Base-by-base conservation (phyloP, 306 rosid species). In the Vachellia collinsii region DNA sequence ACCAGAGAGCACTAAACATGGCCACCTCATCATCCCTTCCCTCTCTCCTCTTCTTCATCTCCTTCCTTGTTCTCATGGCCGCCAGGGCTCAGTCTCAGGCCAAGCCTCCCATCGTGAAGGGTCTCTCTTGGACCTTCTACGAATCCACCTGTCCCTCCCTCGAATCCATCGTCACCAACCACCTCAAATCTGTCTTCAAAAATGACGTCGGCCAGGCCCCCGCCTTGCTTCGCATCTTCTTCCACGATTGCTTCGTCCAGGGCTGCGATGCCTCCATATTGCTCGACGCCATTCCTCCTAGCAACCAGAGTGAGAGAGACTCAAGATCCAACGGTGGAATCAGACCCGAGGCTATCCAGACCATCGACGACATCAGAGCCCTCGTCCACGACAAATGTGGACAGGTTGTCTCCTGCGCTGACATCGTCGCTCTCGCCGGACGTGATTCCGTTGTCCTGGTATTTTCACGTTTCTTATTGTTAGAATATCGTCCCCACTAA, bases 201-300 rank as follows among this genome's bases (percentile, higher is more conserved):
- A 8, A 77, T 0, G 91, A 89, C 74, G 80, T 79, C 29, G 89
- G 87, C 29, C 93, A 89, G 80, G 90, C 93, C 11, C 90, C 92
- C 11, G 92, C 80, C 80, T 76, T 91, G 77, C 88, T 89, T 11
- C 90, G 90, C 5, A 85, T 91, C 64, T 88, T 88, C 79, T 91
- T 91, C 79, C 96, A 91, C 11, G 96, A 91, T 74, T 91, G 96
- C 87, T 91, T 91, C 64, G 96, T 91, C 76, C 93, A 89, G 94
- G 97, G 97, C 62, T 92, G 97, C 62, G 97, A 92, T 71, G 94
- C 82, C 9, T 90, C 94, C 0, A 58, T 90, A 41, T 39, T 90
- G 67, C 74, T 92, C 20, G 94, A 87, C 46, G 94, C 72, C 9
- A 39, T 67, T 4, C 17, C 72, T 0, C 72, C 72, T 0, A 67